A percentile compares a stretch with the other conserved stretches of the same genome.
Evolutionary conservation across 768 basidiomycete genomes (phyloP).

Genomic region (Imleria badia): DNA sequence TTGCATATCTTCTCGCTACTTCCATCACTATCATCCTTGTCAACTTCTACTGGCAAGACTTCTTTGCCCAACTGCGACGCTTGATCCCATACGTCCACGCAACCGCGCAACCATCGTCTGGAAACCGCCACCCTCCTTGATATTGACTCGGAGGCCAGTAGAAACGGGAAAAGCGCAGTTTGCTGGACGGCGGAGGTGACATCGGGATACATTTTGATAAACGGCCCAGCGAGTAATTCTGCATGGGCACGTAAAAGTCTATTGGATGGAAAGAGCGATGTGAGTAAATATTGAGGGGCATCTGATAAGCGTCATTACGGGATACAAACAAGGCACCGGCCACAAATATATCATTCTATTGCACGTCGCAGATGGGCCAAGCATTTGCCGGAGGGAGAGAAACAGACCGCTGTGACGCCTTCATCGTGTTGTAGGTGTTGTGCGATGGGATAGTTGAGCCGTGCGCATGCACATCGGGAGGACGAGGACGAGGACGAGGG

Average conservation of each 20-base stretch:
- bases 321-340: too few species aligned
- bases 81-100: slow-evolving; percentile 41
- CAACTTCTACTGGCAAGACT: slow-evolving; percentile 32
- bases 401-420: too few species aligned
- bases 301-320: too few species aligned
- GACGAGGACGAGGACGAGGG: too few species aligned
- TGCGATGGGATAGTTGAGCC: too few species aligned
- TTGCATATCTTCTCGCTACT: slow-evolving; percentile 45
- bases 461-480: too few species aligned
- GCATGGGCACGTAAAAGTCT: slow-evolving; percentile 59
- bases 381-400: too few species aligned
- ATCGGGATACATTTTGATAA: slow-evolving; percentile 35
- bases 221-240: slow-evolving; percentile 51
- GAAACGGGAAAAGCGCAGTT: slow-evolving; percentile 64
- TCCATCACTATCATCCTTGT: slow-evolving; percentile 31
- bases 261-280: too few species aligned
- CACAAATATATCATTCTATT: too few species aligned
- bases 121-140: slow-evolving; percentile 39
- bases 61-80: slow-evolving; percentile 28
- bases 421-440: too few species aligned
- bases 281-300: too few species aligned
- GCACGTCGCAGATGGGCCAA: too few species aligned
- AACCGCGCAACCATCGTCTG: slow-evolving; percentile 52
- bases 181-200: slow-evolving; percentile 42
- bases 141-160: slow-evolving; percentile 71